Conservation (phyloP, 495 filamentous ascomycete species). For the Aspergillus homomorphus region DNA sequence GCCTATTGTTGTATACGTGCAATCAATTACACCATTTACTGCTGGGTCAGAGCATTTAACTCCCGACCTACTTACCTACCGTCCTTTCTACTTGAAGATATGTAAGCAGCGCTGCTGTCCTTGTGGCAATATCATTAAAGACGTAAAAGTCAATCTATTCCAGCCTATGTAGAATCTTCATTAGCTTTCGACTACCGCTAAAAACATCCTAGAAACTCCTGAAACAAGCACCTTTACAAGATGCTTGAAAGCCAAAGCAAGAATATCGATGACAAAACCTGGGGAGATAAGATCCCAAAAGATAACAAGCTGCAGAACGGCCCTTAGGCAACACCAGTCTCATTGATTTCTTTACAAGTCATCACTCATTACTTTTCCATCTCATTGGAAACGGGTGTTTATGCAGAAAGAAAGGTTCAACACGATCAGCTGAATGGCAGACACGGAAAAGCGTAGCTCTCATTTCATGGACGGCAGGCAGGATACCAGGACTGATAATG, state of each 20-base stretch:
- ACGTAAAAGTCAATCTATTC: background rate
- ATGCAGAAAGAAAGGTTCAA: conserved; percentile 10
- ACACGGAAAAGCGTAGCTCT: background rate
- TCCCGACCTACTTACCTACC: too few species aligned
- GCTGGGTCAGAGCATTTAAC: too few species aligned
- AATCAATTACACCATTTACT: too few species aligned
- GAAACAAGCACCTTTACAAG: background rate
- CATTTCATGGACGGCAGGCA: background rate
- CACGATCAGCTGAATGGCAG: background rate
- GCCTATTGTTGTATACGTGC: too few species aligned
- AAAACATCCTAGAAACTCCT: background rate
- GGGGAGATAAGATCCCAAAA: conserved; percentile 5
- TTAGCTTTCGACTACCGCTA: background rate
- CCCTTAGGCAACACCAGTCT: conserved; percentile 12
- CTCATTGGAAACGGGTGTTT: conserved; percentile 22
- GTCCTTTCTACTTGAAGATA: too few species aligned
- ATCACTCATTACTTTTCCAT: conserved; percentile 26
- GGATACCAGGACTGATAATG: background rate
- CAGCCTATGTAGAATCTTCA: background rate
- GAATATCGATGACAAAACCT: background rate
- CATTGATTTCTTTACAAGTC: conserved; percentile 2
- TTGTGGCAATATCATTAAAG: background rate
- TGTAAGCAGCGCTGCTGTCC: background rate
- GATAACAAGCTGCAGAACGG: conserved; percentile 11
- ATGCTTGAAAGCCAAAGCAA: background rate